phyloP scores from a whole-genome alignment of 257 asterid genomes.

The Petunia axillaris region DNA sequence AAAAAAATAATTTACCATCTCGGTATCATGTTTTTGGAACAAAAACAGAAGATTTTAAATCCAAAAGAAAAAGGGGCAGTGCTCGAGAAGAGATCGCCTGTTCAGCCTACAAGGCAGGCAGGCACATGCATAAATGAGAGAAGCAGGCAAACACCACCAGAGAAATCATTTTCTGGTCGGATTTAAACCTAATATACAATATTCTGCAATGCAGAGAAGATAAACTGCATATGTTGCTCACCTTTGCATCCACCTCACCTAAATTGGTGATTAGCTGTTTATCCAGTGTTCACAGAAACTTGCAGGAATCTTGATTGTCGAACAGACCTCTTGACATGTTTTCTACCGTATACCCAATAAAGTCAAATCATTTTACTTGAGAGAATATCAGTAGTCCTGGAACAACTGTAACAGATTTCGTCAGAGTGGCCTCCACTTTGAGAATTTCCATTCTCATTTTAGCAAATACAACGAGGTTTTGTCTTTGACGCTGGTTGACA shows the following conservation, averaged over 20 bases:
- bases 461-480: slow-evolving; percentile 5
- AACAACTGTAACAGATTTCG: neutral
- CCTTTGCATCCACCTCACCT: neutral
- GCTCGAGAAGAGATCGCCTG: neutral
- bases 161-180: neutral
- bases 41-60: neutral
- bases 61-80: neutral
- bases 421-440: slow-evolving; percentile 1
- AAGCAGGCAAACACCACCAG: neutral
- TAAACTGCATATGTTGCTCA: neutral
- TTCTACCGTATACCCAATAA: neutral
- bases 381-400: neutral
- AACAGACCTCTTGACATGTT: neutral
- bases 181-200: neutral
- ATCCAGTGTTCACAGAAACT: neutral
- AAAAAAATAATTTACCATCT: too few species aligned
- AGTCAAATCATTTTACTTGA: neutral
- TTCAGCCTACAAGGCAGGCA: neutral
- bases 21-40: neutral
- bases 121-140: neutral
- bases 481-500: neutral
- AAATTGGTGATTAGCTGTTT: neutral
- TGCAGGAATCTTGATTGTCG: neutral
- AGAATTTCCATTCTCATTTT: neutral
- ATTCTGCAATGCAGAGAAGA: neutral